Evolutionary conservation across 2,329 filamentous ascomycete species (phyloP).

Genomic region (Chrysoporthe cubensis): DNA sequence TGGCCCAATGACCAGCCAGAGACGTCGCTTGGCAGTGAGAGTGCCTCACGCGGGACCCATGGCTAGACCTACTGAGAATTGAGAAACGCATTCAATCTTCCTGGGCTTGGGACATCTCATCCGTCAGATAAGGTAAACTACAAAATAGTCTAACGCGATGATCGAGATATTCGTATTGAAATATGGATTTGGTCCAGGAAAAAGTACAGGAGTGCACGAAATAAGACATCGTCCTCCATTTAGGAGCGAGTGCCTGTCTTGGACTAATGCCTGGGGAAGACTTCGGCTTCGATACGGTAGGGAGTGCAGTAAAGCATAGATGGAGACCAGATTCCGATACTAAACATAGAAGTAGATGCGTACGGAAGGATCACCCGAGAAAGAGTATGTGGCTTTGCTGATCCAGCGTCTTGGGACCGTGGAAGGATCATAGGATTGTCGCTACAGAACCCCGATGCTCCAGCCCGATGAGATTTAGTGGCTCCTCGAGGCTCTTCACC

Average conservation of each 20-base stretch:
- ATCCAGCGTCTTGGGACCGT: slow-evolving; percentile 12
- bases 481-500: slow-evolving; percentile 4
- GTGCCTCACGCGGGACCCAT: background rate
- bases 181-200: background rate
- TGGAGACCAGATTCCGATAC: background rate
- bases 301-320: background rate
- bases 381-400: background rate
- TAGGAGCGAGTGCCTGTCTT: background rate
- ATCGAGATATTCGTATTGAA: background rate
- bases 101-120: background rate
- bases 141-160: background rate
- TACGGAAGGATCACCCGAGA: slow-evolving; percentile 10
- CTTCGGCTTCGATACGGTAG: background rate
- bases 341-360: slow-evolving; percentile 8
- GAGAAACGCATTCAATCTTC: background rate
- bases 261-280: background rate
- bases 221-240: background rate
- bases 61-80: background rate
- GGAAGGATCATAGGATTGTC: background rate
- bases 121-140: background rate
- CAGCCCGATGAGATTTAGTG: background rate
- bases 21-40: background rate
- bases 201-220: background rate
- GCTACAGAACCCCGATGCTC: background rate
- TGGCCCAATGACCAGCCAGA: background rate